These are phyloP conservation scores for Zymoseptoria ardabiliae DNA, from an alignment of 2,329 filamentous ascomycete species.

Conservation along the genomic window DNA sequence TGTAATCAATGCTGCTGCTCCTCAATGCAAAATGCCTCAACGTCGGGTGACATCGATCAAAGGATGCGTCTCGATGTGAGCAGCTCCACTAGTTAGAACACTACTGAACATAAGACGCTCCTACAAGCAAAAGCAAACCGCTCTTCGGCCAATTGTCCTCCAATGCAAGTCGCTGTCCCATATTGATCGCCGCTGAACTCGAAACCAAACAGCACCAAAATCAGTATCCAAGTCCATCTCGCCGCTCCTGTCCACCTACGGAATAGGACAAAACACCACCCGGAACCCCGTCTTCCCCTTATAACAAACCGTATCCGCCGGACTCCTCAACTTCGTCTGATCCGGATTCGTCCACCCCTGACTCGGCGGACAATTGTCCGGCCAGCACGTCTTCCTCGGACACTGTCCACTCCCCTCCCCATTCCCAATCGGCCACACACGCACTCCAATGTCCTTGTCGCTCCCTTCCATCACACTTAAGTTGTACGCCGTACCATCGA, in stretches of 20 bases:
- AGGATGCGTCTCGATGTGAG: too few species aligned
- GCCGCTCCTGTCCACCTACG: not conserved
- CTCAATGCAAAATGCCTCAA: too few species aligned
- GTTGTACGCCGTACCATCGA: conserved; percentile 22
- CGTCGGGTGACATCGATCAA: too few species aligned
- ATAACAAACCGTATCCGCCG: conserved; percentile 28
- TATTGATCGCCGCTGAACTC: too few species aligned
- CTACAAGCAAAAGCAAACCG: too few species aligned
- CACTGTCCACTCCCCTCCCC: conserved; percentile 17
- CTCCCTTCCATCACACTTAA: conserved; percentile 22
- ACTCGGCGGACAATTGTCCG: conserved; percentile 14
- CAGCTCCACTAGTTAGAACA: too few species aligned
- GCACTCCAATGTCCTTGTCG: conserved; percentile 20
- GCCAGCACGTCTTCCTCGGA: conserved; percentile 21
- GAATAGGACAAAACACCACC: conserved; percentile 22
- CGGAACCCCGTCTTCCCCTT: conserved; percentile 24
- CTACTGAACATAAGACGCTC: too few species aligned
- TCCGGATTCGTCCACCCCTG: conserved; percentile 24
- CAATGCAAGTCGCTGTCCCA: too few species aligned
- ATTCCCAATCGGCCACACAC: conserved; percentile 17
- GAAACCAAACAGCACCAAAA: too few species aligned
- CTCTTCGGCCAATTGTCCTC: too few species aligned
- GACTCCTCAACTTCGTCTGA: conserved; percentile 18
- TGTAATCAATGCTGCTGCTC: too few species aligned
- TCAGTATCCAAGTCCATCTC: too few species aligned